These are phyloP conservation scores for Ophiostoma ips DNA, from an alignment of 2,329 filamentous ascomycete species.

Conservation along the genomic window DNA sequence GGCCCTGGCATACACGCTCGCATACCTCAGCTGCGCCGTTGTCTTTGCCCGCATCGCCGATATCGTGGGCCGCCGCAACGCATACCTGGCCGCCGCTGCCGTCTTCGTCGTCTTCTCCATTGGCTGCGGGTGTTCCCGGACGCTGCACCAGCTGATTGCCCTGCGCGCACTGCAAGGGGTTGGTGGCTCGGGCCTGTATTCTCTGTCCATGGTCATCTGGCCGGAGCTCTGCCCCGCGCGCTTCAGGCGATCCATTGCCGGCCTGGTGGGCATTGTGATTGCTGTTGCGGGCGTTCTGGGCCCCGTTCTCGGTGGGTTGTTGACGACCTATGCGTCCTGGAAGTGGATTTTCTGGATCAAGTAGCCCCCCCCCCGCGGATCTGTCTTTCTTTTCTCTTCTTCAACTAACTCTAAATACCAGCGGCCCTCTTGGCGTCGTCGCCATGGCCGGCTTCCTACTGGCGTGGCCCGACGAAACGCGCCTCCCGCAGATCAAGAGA, in stretches of 20 bases:
- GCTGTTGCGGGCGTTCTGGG: slow-evolving; percentile 35
- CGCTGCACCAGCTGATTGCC: slow-evolving; percentile 32
- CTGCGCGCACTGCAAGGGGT: slow-evolving; percentile 37
- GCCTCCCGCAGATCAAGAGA: slow-evolving; percentile 25
- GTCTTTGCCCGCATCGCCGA: slow-evolving; percentile 41
- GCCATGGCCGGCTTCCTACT: slow-evolving; percentile 33
- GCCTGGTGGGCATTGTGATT: slow-evolving; percentile 34
- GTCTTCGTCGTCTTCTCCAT: slow-evolving; percentile 44
- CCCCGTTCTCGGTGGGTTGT: slow-evolving; percentile 35
- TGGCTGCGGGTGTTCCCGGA: slow-evolving; percentile 35
- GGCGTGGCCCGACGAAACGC: slow-evolving; percentile 33
- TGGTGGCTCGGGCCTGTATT: slow-evolving; percentile 40
- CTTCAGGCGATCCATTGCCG: slow-evolving; percentile 29
- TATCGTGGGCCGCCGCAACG: slow-evolving; percentile 37
- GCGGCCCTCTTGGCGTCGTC: slow-evolving; percentile 34
- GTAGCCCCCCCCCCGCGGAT: slow-evolving; percentile 20
- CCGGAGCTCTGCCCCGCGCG: slow-evolving; percentile 33
- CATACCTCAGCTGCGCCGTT: slow-evolving; percentile 43
- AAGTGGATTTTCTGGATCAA: slow-evolving; percentile 48
- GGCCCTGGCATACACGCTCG: slow-evolving; percentile 39
- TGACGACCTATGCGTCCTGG: slow-evolving; percentile 37
- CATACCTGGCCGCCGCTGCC: slow-evolving; percentile 35
- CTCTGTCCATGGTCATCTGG: slow-evolving; percentile 41
- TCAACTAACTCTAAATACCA: slow-evolving; percentile 16
- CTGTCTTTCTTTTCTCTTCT: neutral